phyloP scores from a whole-genome alignment of 306 rosid species.

The Prinsepia uniflora region DNA sequence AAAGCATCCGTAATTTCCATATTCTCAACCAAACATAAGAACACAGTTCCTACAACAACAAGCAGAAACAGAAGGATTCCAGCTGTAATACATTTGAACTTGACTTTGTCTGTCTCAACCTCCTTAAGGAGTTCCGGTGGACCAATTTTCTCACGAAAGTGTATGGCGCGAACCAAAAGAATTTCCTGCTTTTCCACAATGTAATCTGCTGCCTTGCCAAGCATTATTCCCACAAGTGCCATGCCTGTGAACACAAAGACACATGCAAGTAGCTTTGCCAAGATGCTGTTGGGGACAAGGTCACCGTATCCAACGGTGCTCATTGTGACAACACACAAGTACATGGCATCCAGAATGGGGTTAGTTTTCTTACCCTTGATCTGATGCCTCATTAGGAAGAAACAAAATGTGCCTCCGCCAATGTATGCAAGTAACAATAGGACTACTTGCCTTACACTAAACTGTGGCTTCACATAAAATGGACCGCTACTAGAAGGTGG shows the following conservation, averaged over 20 bases:
- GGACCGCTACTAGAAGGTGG: not conserved
- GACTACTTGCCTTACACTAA: constrained; percentile 43
- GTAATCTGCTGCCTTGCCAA: constrained; percentile 75
- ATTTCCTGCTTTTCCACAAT: constrained; percentile 75
- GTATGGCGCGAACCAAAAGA: constrained; percentile 45
- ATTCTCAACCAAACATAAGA: constrained; percentile 49
- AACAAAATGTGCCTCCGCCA: constrained; percentile 64
- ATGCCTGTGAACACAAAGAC: constrained; percentile 68
- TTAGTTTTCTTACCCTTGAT: constrained; percentile 56
- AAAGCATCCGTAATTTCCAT: constrained; percentile 57
- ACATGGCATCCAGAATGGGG: constrained; percentile 62
- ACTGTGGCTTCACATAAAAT: constrained; percentile 25
- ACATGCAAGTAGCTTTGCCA: constrained; percentile 71
- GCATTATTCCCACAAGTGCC: constrained; percentile 62
- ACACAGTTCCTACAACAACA: constrained; percentile 44
- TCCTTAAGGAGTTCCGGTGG: constrained; percentile 44
- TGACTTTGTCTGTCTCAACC: constrained; percentile 38
- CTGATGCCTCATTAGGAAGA: constrained; percentile 55
- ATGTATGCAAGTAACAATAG: constrained; percentile 41
- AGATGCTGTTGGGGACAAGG: constrained; percentile 59
- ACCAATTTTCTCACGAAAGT: constrained; percentile 27
- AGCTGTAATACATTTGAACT: constrained; percentile 52
- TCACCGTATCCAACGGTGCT: constrained; percentile 90
- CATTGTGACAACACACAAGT: constrained; percentile 87
- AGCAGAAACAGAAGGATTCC: constrained; percentile 38